Percentiles rank a stretch among this genome's conserved stretches.
phyloP scores from a whole-genome alignment of 345 rosid species.

The Ailanthus altissimus region DNA sequence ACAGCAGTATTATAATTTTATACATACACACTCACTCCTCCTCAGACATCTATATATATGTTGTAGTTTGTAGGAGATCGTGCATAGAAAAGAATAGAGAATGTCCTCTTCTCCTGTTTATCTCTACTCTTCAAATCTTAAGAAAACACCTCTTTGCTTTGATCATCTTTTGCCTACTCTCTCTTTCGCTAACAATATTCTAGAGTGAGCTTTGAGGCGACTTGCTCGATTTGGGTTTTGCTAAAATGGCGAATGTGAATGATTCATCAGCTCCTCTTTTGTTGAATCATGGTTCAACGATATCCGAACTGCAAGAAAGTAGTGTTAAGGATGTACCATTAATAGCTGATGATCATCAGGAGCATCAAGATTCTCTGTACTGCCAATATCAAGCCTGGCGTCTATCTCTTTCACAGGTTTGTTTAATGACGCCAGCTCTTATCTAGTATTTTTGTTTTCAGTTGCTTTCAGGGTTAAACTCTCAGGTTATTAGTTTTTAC shows the following conservation, averaged over 20 bases:
- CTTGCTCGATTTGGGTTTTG: constrained; percentile 1
- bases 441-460: constrained; percentile 1
- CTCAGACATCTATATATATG: too few species aligned
- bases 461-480: not conserved
- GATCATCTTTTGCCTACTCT: not conserved
- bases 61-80: too few species aligned
- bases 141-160: too few species aligned
- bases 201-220: too few species aligned
- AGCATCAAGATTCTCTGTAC: constrained; percentile 18
- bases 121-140: too few species aligned
- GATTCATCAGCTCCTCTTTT: constrained; percentile 37
- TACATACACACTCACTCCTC: not conserved
- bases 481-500: not conserved
- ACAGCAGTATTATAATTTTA: too few species aligned
- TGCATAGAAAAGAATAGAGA: too few species aligned
- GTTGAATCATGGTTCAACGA: constrained; percentile 3
- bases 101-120: too few species aligned
- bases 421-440: not conserved
- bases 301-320: constrained; percentile 17
- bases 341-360: constrained; percentile 9
- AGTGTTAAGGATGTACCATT: constrained; percentile 12
- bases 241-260: constrained; percentile 16
- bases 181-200: too few species aligned
- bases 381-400: constrained; percentile 23
- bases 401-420: constrained; percentile 39